These are phyloP conservation scores for Arthromyces matolae DNA, from an alignment of 768 basidiomycete species.

Conservation along the genomic window DNA sequence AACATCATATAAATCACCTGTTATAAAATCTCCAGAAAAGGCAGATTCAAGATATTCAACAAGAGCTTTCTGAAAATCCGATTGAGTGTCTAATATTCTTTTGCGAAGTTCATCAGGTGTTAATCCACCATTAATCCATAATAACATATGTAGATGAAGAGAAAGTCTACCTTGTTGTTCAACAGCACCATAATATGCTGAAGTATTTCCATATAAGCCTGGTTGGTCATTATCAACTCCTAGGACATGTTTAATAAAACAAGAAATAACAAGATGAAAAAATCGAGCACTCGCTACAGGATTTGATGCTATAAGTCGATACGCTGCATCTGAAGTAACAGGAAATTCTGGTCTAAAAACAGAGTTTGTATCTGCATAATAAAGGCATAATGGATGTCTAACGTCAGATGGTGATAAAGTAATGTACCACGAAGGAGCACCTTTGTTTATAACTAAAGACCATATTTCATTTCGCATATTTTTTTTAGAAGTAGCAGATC, in stretches of 20 bases:
- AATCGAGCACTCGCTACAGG: constrained; percentile 31
- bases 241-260: constrained; percentile 24
- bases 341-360: constrained; percentile 15
- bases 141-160: constrained; percentile 26
- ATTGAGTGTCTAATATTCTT: constrained; percentile 6
- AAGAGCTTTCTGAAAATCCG: constrained; percentile 3
- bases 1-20: neutral
- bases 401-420: constrained; percentile 30
- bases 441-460: constrained; percentile 21
- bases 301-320: constrained; percentile 5
- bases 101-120: constrained; percentile 8
- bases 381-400: constrained; percentile 29
- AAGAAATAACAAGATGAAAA: constrained; percentile 27
- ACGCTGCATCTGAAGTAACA: neutral
- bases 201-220: constrained; percentile 26
- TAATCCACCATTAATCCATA: constrained; percentile 21
- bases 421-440: constrained; percentile 32
- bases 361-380: constrained; percentile 25
- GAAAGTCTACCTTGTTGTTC: constrained; percentile 29
- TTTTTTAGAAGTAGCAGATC: constrained; percentile 26
- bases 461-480: constrained; percentile 29
- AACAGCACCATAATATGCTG: constrained; percentile 29
- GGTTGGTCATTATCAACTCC: constrained; percentile 14
- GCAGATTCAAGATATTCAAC: constrained; percentile 1
- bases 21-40: neutral